These are phyloP conservation scores for Drechslera avenae DNA, from an alignment of 2,329 filamentous ascomycete species.

Conservation along the genomic window DNA sequence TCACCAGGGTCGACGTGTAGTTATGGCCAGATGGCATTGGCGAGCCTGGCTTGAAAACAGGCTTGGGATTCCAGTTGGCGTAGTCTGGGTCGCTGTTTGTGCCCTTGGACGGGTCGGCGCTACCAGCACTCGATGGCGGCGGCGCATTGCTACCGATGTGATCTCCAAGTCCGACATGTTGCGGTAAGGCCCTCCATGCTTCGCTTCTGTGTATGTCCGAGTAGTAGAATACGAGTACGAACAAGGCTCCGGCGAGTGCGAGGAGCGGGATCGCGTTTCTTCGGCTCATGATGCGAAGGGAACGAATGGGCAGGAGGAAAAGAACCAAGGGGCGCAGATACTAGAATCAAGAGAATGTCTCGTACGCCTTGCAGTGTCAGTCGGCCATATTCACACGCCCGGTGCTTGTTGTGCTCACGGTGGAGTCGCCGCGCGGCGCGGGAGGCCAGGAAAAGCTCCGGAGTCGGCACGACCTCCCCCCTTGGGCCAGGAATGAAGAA, in stretches of 20 bases:
- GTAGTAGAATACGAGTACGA: conserved; percentile 50
- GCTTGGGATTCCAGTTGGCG: conserved; percentile 47
- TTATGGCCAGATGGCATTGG: conserved; percentile 51
- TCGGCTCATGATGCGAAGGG: conserved; percentile 30
- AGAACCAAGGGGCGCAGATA: background rate
- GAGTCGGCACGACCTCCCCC: background rate
- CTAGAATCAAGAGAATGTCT: background rate
- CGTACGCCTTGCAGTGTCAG: conserved; percentile 9
- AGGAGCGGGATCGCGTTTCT: conserved; percentile 40
- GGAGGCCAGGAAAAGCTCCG: conserved; percentile 4
- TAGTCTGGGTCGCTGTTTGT: conserved; percentile 36
- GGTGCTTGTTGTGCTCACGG: conserved; percentile 13
- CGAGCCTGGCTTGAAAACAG: conserved; percentile 40
- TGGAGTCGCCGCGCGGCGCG: conserved; percentile 23
- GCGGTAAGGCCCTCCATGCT: conserved; percentile 48
- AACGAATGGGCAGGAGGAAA: conserved; percentile 2
- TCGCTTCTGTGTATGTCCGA: conserved; percentile 39
- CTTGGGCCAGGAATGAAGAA: background rate
- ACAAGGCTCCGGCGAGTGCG: conserved; percentile 31
- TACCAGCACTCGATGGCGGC: conserved; percentile 10
- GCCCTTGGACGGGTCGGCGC: conserved; percentile 8
- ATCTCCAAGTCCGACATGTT: conserved; percentile 50
- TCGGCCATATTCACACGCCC: background rate
- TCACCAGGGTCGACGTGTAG: conserved; percentile 61
- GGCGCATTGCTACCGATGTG: conserved; percentile 26